These are phyloP conservation scores for Lichtheimia ornata DNA, from an alignment of 371 early-diverging fungal species.

Conservation along the genomic window DNA sequence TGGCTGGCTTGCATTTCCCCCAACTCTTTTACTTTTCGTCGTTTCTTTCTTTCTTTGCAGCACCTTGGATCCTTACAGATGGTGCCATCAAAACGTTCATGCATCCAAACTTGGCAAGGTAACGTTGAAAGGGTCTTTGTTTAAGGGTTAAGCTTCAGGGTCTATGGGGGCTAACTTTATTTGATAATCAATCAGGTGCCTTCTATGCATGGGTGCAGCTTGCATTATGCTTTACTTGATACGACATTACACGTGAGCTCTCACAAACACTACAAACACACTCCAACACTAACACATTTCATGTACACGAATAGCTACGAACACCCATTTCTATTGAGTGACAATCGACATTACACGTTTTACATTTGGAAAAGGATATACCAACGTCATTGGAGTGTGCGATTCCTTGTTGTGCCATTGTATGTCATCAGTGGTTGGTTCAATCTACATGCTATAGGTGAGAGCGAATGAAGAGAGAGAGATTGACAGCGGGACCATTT, in stretches of 20 bases:
- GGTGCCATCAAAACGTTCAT: not conserved
- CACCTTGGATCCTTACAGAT: slow-evolving; percentile 27
- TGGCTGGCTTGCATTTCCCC: slow-evolving; percentile 78
- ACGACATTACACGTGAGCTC: slow-evolving; percentile 59
- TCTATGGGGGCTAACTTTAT: not conserved
- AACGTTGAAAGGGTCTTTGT: not conserved
- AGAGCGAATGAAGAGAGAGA: not conserved
- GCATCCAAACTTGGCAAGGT: not conserved
- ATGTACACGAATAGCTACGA: slow-evolving; percentile 56
- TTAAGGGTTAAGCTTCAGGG: not conserved
- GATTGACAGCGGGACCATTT: not conserved
- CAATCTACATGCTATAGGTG: slow-evolving; percentile 33
- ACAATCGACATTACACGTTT: slow-evolving; percentile 95
- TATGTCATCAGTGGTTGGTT: slow-evolving; percentile 62
- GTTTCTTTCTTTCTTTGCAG: slow-evolving; percentile 56
- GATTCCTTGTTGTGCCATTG: slow-evolving; percentile 68
- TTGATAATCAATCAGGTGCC: not conserved
- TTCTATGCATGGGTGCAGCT: not conserved
- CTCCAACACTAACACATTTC: not conserved
- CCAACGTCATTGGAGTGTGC: slow-evolving; percentile 49
- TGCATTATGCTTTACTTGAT: slow-evolving; percentile 35
- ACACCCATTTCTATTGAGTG: slow-evolving; percentile 93
- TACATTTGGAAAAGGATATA: slow-evolving; percentile 90
- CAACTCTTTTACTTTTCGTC: slow-evolving; percentile 87
- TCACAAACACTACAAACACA: not conserved